Percentiles rank a stretch among this genome's conserved stretches.
Evolutionary conservation across 2,329 filamentous ascomycete genomes (phyloP).

Genomic region (Beauveria scarabaeidicola): DNA sequence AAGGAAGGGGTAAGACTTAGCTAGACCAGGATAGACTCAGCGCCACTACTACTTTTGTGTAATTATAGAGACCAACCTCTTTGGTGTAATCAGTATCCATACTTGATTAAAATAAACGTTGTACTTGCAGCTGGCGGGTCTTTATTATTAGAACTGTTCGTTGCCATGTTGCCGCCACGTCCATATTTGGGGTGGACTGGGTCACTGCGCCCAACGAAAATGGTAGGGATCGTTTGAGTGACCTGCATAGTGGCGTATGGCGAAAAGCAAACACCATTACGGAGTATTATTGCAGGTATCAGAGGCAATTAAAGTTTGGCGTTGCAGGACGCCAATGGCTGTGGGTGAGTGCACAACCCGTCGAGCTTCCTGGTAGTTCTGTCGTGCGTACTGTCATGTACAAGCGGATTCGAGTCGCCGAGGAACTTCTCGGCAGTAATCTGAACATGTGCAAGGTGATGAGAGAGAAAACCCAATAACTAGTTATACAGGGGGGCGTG

Average conservation of each 20-base stretch:
- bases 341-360: not conserved
- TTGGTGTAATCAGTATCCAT: not conserved
- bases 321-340: not conserved
- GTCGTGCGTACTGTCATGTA: not conserved
- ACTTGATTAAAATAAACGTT: not conserved
- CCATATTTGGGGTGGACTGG: not conserved
- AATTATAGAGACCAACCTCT: not conserved
- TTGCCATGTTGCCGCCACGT: not conserved
- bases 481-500: not conserved
- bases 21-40: conserved; percentile 10
- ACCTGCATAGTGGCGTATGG: not conserved
- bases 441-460: not conserved
- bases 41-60: not conserved
- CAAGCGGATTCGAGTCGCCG: not conserved
- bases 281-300: not conserved
- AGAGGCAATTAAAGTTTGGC: not conserved
- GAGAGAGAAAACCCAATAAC: not conserved
- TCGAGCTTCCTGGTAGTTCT: not conserved
- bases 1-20: not conserved
- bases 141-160: not conserved
- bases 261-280: not conserved
- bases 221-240: not conserved
- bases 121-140: not conserved
- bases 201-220: not conserved
- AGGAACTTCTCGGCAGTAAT: not conserved